Evolutionary conservation across 2,329 filamentous ascomycete genomes (phyloP), one percentile per base, ranked within the genome.

Genomic region (Eurotiales sp.): DNA sequence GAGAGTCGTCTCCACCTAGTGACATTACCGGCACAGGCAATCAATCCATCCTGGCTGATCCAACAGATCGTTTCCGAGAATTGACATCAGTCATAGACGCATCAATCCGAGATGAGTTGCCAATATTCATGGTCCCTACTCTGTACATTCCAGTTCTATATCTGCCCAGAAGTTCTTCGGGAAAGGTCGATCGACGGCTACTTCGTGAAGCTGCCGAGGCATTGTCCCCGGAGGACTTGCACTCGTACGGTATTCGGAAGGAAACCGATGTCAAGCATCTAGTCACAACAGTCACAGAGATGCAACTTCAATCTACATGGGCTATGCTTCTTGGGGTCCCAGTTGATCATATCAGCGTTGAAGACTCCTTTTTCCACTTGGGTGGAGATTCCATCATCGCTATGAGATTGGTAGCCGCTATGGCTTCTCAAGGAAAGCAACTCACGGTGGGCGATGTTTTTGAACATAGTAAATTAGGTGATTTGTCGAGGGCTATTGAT

Each of bases 41-140:
- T 14, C 29, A 6, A 14, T 32, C 29, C n/a, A 15, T 34, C 5
- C 15, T 34, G 3, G 3, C 14, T 8, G 2, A 19, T 8, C 32
- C 32, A 19, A 36, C 15, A 8, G 32, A 14, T 17, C 7, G 3
- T 4, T 36, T 36, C 10, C 11, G 8, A 19, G 10, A 14, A 19
- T n/a, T 12, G 19, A 14, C 6, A 19, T 22, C 36, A 3, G 22
- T 7, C 8, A 15, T 36, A n/a, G 32, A 36, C 21, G 34, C 14
- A 8, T 41, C 21, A 4, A 10, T 32, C 10, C 17, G 10, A 8
- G 11, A 2, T 8, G 41, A 22, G 8, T 19, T 50, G 15, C 39
- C 47, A 15, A 8, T n/a, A 6, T 43, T 22, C 19, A 50, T 50
- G 39, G 21, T 50, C 14, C 47, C 47, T 8, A 36, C 47, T 8